These are phyloP conservation scores for Agroathelia rolfsii DNA, from an alignment of 1,284 basidiomycete genomes.

Conservation along the genomic window DNA sequence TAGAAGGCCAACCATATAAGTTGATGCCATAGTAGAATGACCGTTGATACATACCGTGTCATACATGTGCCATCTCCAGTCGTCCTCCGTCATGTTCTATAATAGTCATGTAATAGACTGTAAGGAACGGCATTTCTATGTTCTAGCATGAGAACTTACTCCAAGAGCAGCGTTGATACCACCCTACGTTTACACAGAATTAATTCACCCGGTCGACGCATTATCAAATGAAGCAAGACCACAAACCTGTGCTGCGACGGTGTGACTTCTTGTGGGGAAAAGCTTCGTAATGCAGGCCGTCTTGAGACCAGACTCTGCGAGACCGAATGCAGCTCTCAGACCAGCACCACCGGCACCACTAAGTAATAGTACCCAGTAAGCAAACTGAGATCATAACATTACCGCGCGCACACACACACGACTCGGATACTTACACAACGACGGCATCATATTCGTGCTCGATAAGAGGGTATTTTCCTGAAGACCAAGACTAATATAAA, in stretches of 20 bases:
- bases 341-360: constrained; percentile 98
- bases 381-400: constrained; percentile 1
- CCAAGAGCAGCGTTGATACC: constrained; percentile 99
- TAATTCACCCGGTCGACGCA: constrained; percentile 7
- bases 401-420: too few species aligned
- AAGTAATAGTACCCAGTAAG: constrained; percentile 11
- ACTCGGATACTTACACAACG: constrained; percentile 88
- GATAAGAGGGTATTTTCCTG: constrained; percentile 88
- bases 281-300: constrained; percentile 98
- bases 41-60: constrained; percentile 70
- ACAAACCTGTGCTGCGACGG: constrained; percentile 90
- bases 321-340: constrained; percentile 95
- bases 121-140: constrained; percentile 2
- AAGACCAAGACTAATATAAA: constrained; percentile 59
- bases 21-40: constrained; percentile 1
- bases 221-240: constrained; percentile 4
- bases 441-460: constrained; percentile 98
- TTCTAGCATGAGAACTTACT: constrained; percentile 35
- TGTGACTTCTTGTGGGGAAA: constrained; percentile 99
- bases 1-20: constrained; percentile 21
- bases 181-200: constrained; percentile 45
- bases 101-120: constrained; percentile 10
- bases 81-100: constrained; percentile 98
- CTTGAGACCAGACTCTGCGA: constrained; percentile 97
- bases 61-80: constrained; percentile 99